Base-by-base conservation (phyloP, 2,329 filamentous ascomycete genomes). In the Penicillium sp. region DNA sequence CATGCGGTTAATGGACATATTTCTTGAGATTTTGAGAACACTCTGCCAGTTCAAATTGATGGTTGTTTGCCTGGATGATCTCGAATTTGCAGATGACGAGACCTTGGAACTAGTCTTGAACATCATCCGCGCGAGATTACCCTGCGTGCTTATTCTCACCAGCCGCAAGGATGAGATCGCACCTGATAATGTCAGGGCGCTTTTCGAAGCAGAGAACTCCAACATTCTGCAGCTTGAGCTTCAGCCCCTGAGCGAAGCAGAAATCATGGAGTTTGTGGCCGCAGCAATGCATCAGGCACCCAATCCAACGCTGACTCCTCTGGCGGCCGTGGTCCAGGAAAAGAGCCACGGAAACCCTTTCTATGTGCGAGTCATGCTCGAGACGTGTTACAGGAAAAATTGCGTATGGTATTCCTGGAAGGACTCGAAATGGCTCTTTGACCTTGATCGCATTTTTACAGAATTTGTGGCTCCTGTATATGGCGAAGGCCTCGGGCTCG, bases 341-440 rank as follows among this genome's bases (percentile, higher is more conserved):
- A 96, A 95, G 77, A 94, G 91, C 9, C 85, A 85, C 27, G 93
- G 93, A 1, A 96, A 96, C 61, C 89, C 92, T 0, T 97, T 96
- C 69, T 96, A 95, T 69, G 90, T 96, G 73, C 85, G 91, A 56
- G 91, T 96, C 76, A 96, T 97, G 84, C 83, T 97, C 4, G 91
- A 91, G 69, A 89, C 89, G 3, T 96, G 91, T 72, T 88, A 96
- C 73, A 87, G 91, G 41, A 95, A 91, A 70, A 89, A 89, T 65
- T 96, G 91, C 73, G 89, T 97, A 51, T 96, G 88, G 85, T 97
- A 96, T 74, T 92, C 92, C 61, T 96, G 95, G 82, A 87, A 87
- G 66, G 86, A 89, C 63, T 90, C 87, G 49, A 83, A 85, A 47
- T 98, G 94, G 94, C 83, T 89, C 46, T 97, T 89, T 71, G 89